Percentiles rank a stretch among this genome's conserved stretches.
phyloP scores from a whole-genome alignment of 2,329 filamentous ascomycete genomes.

The Aureobasidium sp. region DNA sequence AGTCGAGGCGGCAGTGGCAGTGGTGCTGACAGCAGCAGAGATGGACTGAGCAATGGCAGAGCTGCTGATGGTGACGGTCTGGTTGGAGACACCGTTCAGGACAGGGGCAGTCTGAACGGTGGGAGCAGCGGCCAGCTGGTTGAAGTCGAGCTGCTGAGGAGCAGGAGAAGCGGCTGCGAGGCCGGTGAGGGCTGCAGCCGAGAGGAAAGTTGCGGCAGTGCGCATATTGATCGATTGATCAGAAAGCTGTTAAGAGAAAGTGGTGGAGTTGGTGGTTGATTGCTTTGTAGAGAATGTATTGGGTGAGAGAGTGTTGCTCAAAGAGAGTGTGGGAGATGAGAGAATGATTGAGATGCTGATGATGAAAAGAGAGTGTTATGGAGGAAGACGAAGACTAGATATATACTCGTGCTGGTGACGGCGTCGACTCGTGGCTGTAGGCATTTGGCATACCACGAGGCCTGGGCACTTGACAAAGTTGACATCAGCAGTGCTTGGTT shows the following conservation, averaged over 20 bases:
- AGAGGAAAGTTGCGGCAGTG: slow-evolving; percentile 16
- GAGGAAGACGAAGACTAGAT: slow-evolving; percentile 7
- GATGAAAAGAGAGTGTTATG: slow-evolving; percentile 9
- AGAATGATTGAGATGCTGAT: slow-evolving; percentile 15
- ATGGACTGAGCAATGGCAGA: slow-evolving; percentile 18
- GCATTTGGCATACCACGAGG: not conserved
- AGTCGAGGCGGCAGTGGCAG: slow-evolving; percentile 18
- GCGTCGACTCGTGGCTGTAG: not conserved
- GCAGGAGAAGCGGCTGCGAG: slow-evolving; percentile 21
- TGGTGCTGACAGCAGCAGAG: slow-evolving; percentile 18
- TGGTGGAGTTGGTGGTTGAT: not conserved
- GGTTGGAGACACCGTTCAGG: slow-evolving; percentile 18
- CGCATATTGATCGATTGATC: slow-evolving; percentile 13
- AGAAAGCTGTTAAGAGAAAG: not conserved
- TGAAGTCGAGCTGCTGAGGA: slow-evolving; percentile 22
- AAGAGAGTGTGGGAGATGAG: slow-evolving; percentile 4
- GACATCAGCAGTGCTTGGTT: slow-evolving; percentile 4
- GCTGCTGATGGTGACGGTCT: slow-evolving; percentile 19
- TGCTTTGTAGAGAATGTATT: slow-evolving; percentile 11
- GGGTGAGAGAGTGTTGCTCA: not conserved
- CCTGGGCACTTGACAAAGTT: not conserved
- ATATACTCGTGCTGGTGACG: not conserved
- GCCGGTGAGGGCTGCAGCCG: slow-evolving; percentile 20
- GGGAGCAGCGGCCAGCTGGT: slow-evolving; percentile 21
- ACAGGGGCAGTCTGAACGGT: slow-evolving; percentile 20